Evolutionary conservation across 148 eudicot species (phyloP), one percentile per base, ranked within the genome.

Genomic region (Camellia japonica): DNA sequence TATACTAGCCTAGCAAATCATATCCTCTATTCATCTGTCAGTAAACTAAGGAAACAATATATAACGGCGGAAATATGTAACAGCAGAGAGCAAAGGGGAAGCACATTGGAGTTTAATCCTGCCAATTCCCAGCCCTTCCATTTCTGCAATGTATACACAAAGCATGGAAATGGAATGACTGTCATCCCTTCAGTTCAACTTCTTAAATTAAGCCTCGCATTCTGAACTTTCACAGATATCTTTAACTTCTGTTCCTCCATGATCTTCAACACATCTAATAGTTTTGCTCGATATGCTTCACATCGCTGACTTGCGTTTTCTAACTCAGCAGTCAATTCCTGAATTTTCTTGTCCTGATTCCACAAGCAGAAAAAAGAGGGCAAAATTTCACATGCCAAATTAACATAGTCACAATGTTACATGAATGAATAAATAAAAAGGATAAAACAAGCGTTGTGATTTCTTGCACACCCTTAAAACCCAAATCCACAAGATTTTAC

Each of bases 201-300:
- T 51, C 23, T 51, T 16, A 73, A 52, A 49, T n/a, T 63, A 18
- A 73, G 82, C 59, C 71, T 80, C 71, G 49, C 82, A 73, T 73
- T 80, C 71, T 73, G 82, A 19, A 55, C 77, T 73, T 80, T 73
- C 38, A 80, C 77, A 38, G 82, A 46, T 73, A 80, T 80, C 71
- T 80, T 72, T 38, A 80, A 62, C 62, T 80, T 80, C 51, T 80
- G 82, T 7, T 80, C 82, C 61, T 80, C 82, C 82, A 80, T 62
- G 20, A 62, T 63, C 12, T 54, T 80, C 77, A 80, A 47, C 44
- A 63, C 69, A 12, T 41, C 82, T 58, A 72, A 52, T 12, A 80
- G 77, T 7, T 73, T 80, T 72, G 77, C 76, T 58, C 77, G 71
- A 80, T 71, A 80, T 72, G 77, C 78, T 80, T 80, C 82, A 52